Percentiles rank a stretch among this genome's conserved stretches.
Conservation (phyloP, 495 filamentous ascomycete species). For the Xylaria castorea region DNA sequence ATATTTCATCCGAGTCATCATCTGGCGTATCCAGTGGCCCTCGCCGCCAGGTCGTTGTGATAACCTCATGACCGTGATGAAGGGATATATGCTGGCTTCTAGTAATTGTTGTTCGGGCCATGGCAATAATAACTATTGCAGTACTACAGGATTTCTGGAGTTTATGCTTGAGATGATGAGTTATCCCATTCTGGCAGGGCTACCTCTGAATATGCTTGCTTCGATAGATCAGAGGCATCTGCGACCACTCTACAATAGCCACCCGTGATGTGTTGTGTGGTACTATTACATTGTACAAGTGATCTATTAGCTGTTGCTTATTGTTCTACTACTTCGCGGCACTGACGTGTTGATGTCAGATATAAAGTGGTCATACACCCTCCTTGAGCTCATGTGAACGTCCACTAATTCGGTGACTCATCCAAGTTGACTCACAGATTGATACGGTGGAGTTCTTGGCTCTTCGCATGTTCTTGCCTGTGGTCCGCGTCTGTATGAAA, state of each 20-base stretch:
- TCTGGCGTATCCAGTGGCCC: background rate
- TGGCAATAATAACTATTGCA: background rate
- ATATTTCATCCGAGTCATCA: background rate
- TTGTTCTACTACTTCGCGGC: background rate
- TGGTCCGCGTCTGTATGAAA: background rate
- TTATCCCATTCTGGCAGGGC: background rate
- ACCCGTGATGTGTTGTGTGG: background rate
- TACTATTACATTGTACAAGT: background rate
- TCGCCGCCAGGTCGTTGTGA: background rate
- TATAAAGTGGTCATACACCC: background rate
- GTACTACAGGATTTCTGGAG: background rate
- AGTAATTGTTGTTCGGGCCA: background rate
- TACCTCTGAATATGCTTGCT: background rate
- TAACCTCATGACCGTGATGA: background rate
- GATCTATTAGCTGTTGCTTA: background rate
- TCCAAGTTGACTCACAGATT: background rate
- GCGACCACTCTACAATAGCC: background rate
- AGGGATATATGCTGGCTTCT: background rate
- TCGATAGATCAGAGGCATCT: background rate
- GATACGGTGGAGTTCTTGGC: background rate
- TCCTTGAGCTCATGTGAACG: background rate
- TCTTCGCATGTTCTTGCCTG: background rate
- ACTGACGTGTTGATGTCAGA: background rate
- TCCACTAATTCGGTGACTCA: background rate
- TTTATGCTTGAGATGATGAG: background rate